Evolutionary conservation across 2,329 filamentous ascomycete species (phyloP).

Genomic region (Karstenula rhodostoma): DNA sequence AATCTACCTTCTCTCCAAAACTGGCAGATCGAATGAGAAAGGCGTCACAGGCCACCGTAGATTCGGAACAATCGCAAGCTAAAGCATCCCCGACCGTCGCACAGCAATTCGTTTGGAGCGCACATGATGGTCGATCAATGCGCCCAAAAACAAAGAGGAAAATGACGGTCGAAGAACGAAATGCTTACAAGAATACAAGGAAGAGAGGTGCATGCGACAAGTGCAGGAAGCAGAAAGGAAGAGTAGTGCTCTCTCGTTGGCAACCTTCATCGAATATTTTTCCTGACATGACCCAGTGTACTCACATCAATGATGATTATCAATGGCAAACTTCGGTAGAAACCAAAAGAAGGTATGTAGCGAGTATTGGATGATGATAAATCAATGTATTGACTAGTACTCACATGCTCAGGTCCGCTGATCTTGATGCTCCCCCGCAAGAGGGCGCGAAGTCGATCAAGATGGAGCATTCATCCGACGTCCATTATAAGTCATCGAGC

Average conservation of each 20-base stretch:
- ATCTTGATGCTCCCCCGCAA: not conserved
- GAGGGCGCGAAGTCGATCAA: slow-evolving; percentile 12
- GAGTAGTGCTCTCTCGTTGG: slow-evolving; percentile 21
- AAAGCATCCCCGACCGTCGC: slow-evolving; percentile 6
- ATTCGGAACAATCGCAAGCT: slow-evolving; percentile 2
- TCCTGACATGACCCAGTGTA: slow-evolving; percentile 22
- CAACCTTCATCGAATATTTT: not conserved
- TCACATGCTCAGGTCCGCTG: not conserved
- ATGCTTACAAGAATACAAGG: slow-evolving; percentile 36
- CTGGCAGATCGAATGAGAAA: slow-evolving; percentile 8
- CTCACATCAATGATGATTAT: slow-evolving; percentile 16
- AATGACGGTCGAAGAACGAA: slow-evolving; percentile 36
- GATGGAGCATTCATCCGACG: slow-evolving; percentile 10
- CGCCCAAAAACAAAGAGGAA: slow-evolving; percentile 36
- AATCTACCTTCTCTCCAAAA: slow-evolving; percentile 12
- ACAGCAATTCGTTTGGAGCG: slow-evolving; percentile 37
- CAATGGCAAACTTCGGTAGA: not conserved
- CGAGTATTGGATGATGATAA: not conserved
- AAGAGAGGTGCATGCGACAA: slow-evolving; percentile 37
- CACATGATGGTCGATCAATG: slow-evolving; percentile 27
- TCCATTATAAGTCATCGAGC: not conserved
- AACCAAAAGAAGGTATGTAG: slow-evolving; percentile 10
- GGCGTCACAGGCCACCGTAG: not conserved
- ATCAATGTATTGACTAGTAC: not conserved
- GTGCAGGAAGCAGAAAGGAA: slow-evolving; percentile 38